These are phyloP conservation scores for Rhododendron kiyosumense DNA, from an alignment of 148 eudicot species.

Conservation along the genomic window DNA sequence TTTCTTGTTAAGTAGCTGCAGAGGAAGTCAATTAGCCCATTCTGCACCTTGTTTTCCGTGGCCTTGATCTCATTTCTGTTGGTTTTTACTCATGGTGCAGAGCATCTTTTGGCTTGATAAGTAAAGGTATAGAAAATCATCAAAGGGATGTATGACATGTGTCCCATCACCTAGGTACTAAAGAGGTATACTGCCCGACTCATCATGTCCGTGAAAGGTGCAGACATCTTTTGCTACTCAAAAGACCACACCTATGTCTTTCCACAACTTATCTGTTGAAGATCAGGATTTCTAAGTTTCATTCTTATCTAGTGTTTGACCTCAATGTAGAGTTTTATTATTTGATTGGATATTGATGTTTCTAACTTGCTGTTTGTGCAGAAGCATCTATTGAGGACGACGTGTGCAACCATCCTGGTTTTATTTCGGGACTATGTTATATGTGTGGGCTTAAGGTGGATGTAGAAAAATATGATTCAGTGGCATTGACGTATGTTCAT, in stretches of 20 bases:
- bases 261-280: background rate
- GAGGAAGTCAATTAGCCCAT: background rate
- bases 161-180: background rate
- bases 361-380: conserved; percentile 3
- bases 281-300: background rate
- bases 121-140: background rate
- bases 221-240: background rate
- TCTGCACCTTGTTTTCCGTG: background rate
- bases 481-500: conserved; percentile 16
- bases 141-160: background rate
- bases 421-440: background rate
- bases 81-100: background rate
- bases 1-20: background rate
- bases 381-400: conserved; percentile 7
- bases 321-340: background rate
- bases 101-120: background rate
- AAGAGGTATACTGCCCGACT: background rate
- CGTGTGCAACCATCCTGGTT: conserved; percentile 4
- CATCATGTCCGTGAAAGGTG: background rate
- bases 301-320: background rate
- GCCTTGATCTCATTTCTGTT: background rate
- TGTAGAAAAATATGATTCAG: background rate
- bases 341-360: background rate
- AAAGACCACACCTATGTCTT: background rate
- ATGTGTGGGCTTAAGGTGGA: conserved; percentile 4